Base-by-base conservation (phyloP, 23 red algal species). In the Gracilaria gracilis region DNA sequence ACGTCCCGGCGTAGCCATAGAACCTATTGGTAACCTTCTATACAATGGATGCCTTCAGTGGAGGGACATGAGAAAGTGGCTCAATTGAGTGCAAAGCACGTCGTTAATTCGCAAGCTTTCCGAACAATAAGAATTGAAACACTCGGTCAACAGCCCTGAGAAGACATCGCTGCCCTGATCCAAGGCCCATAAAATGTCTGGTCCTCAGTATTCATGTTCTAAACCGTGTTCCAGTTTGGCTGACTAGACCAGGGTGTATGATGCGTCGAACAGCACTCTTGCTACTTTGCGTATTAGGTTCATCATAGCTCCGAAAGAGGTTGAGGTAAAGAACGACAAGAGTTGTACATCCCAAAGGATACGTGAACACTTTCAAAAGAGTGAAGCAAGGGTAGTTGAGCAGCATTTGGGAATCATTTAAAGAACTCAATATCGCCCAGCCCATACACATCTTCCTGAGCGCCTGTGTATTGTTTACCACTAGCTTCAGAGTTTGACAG, bases 1-100 rank as follows among this genome's bases (percentile, higher is more conserved):
- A 32, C 49, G 55, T 33, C 25, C 46, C 33, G 85, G 75, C 19
- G 24, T 93, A 17, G 39, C 59, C n/a, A 75, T 39, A 38, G 89
- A 82, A 53, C 71, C 83, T 19, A 51, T 89, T 25, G 90, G 84
- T 25, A 14, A 14, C 36, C 38, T 74, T 59, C 65, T 88, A 46
- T 88, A 88, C 84, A 50, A 72, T 38, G 67, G 67, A 34, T 62
- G 35, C 69, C 69, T 36, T 2, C 42, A 75, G 39, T 75, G 23
- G 81, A 17, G 38, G 34, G 57, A 47, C 57, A 31, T 65, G 19
- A 50, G 81, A 57, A 48, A 29, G 27, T 84, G 81, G 81, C 29
- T 65, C 27, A 25, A 34, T 14, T 65, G 61, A 65, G 25, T 25
- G 9, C 9, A 16, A 65, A 32, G 25, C 29, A 21, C 25, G 24